phyloP scores from a whole-genome alignment of 2,329 filamentous ascomycete species.

The Samsoniella hepiali region DNA sequence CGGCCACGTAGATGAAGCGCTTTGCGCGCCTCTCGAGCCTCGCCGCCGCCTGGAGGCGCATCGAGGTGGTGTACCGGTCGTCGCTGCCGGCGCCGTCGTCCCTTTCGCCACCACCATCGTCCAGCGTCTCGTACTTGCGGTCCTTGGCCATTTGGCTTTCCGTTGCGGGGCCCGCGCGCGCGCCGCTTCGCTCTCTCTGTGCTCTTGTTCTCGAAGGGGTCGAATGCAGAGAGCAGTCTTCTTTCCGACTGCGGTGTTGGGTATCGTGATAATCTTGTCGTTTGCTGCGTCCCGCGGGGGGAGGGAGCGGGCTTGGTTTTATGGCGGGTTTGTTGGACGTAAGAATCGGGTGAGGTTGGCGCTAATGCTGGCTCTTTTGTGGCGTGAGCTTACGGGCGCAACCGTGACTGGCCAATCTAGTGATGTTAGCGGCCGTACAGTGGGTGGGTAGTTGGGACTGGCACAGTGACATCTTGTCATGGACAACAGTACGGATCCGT shows the following conservation, averaged over 20 bases:
- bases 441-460: too few relatives aligned
- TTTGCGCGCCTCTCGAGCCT: constrained; percentile 11
- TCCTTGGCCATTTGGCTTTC: neutral
- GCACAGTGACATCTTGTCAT: too few relatives aligned
- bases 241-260: neutral
- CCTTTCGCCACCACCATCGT: neutral
- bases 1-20: neutral
- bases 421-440: too few relatives aligned
- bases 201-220: neutral
- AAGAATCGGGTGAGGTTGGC: too few relatives aligned
- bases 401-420: too few relatives aligned
- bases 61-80: neutral
- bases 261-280: neutral
- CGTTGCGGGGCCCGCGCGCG: neutral
- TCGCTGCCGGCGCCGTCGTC: neutral
- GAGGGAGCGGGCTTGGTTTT: neutral
- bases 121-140: constrained; percentile 8
- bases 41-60: constrained; percentile 9
- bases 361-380: too few relatives aligned
- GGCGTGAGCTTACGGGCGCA: too few relatives aligned
- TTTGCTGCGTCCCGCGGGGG: neutral
- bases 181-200: neutral
- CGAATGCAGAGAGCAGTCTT: neutral
- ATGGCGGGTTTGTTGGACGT: neutral
- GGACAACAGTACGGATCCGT: too few relatives aligned